Evolutionary conservation across 1,284 basidiomycete species (phyloP).

Genomic region (Vanrija pseudolonga): DNA sequence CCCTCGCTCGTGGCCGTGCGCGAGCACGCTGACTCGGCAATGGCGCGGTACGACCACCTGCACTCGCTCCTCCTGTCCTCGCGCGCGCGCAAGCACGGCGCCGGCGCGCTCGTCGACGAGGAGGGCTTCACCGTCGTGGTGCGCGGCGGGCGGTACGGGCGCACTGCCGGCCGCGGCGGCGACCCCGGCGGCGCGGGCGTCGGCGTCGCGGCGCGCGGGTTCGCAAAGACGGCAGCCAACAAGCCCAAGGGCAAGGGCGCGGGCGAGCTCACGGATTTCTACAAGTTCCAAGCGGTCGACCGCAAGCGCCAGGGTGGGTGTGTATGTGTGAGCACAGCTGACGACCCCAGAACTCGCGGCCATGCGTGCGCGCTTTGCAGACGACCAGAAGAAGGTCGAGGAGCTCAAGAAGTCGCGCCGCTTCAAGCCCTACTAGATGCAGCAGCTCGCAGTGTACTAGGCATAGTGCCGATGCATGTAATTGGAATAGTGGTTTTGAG

Average conservation of each 20-base stretch:
- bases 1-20: conserved; percentile 68
- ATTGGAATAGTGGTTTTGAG: too few species aligned
- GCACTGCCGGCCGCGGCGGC: conserved; percentile 74
- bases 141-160: conserved; percentile 78
- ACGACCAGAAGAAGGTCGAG: conserved; percentile 80
- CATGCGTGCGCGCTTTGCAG: conserved; percentile 74
- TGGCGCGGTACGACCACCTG: conserved; percentile 69
- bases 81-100: conserved; percentile 58
- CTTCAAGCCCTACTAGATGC: conserved; percentile 73
- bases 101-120: conserved; percentile 72
- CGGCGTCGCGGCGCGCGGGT: conserved; percentile 68
- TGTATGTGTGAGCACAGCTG: too few species aligned
- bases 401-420: conserved; percentile 70
- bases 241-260: conserved; percentile 70
- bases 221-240: conserved; percentile 30
- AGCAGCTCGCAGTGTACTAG: background rate
- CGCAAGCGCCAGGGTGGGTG: conserved; percentile 73
- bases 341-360: conserved; percentile 61
- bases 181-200: conserved; percentile 65
- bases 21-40: conserved; percentile 69
- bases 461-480: background rate
- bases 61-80: conserved; percentile 52
- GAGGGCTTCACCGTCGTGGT: conserved; percentile 89
- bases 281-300: conserved; percentile 82
- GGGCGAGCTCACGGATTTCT: conserved; percentile 60